Evolutionary conservation across 2,329 filamentous ascomycete species (phyloP).

Genomic region (Penicillium concentricum): DNA sequence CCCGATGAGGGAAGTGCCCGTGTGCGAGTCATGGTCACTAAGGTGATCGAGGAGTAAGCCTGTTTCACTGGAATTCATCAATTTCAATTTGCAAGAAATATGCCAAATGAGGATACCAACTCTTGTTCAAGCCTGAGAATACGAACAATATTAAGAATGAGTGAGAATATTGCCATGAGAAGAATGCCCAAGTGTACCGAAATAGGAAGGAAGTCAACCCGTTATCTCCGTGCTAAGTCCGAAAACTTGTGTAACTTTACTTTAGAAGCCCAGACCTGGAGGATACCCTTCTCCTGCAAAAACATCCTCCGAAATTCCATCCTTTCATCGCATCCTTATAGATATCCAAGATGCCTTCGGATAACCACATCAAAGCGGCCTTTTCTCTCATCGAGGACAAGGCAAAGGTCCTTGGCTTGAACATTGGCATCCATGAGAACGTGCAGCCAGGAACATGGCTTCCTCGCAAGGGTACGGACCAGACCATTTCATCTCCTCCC

Average conservation of each 20-base stretch:
- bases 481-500: fast-evolving
- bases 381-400: slow-evolving; percentile 31
- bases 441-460: slow-evolving; percentile 34
- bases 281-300: too few relatives aligned
- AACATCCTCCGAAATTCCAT: neutral
- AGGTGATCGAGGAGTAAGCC: slow-evolving; percentile 1
- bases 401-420: slow-evolving; percentile 36
- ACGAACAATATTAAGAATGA: neutral
- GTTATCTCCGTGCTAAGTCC: slow-evolving; percentile 7
- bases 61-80: neutral
- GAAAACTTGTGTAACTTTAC: slow-evolving; percentile 5
- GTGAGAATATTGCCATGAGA: too few relatives aligned
- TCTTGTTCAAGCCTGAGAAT: neutral
- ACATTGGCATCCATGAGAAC: slow-evolving; percentile 24
- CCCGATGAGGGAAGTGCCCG: slow-evolving; percentile 11
- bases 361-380: slow-evolving; percentile 14
- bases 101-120: neutral
- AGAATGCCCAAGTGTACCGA: neutral
- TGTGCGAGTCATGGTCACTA: slow-evolving; percentile 7
- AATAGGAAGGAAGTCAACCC: neutral
- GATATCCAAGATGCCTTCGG: slow-evolving; percentile 17
- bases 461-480: slow-evolving; percentile 29
- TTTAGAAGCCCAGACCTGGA: neutral
- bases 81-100: neutral
- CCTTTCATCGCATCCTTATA: neutral